phyloP scores from a whole-genome alignment of 495 filamentous ascomycete species.

The Trichoderma reesei region DNA sequence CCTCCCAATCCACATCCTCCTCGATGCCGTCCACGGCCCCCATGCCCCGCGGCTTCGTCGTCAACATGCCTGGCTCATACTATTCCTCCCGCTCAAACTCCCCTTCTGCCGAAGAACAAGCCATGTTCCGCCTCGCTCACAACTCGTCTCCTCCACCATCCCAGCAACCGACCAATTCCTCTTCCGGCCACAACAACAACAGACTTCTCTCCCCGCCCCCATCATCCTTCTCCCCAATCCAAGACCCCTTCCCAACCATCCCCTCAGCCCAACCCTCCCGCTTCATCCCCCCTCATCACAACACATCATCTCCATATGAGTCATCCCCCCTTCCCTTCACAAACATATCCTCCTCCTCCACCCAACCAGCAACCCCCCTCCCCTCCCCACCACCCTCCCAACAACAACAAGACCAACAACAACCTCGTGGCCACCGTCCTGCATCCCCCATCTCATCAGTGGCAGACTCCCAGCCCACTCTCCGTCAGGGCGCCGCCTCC shows the following conservation, averaged over 20 bases:
- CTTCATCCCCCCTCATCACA: slow-evolving; percentile 6
- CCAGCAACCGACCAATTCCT: not conserved
- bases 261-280: slow-evolving; percentile 3
- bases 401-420: not conserved
- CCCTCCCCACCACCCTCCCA: slow-evolving; percentile 10
- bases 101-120: not conserved
- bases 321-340: not conserved
- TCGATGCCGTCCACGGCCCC: not conserved
- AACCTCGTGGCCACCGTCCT: not conserved
- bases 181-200: not conserved
- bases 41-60: not conserved
- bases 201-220: not conserved
- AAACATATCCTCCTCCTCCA: slow-evolving; percentile 7
- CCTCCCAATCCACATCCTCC: not conserved
- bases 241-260: not conserved
- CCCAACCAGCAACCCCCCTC: not conserved
- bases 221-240: not conserved
- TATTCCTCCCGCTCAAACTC: no score
- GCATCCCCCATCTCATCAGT: not conserved
- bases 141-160: not conserved
- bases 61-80: not conserved
- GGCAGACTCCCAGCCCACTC: not conserved
- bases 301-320: no score
- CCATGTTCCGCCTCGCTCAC: not conserved
- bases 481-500: not conserved